phyloP scores from a whole-genome alignment of 352 stramenopile species.

The Hyaloperonospora arabidopsidis region DNA sequence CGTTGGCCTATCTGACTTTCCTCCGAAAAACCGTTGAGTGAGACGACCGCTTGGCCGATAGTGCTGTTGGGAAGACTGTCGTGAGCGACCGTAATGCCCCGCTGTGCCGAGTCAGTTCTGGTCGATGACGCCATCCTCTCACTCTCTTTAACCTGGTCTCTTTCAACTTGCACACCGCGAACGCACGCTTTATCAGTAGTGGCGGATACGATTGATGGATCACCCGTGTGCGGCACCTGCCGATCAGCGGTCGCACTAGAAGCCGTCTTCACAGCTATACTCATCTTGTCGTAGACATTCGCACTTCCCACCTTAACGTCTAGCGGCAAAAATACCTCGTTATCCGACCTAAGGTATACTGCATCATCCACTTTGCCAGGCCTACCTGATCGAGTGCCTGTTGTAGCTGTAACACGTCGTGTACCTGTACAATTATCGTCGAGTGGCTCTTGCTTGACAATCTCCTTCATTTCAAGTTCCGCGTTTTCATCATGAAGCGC shows the following conservation, averaged over 20 bases:
- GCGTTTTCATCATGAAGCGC: background rate
- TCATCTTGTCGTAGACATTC: conserved; percentile 1
- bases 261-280: background rate
- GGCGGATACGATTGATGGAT: background rate
- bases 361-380: conserved; percentile 6
- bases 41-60: background rate
- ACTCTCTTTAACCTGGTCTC: conserved; percentile 22
- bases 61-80: conserved; percentile 1
- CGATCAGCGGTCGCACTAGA: background rate
- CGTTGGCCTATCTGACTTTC: conserved; percentile 1
- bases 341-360: background rate
- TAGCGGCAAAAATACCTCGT: background rate
- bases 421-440: background rate
- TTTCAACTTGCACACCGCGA: conserved; percentile 4
- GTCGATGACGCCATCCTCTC: conserved; percentile 16
- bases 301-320: conserved; percentile 16
- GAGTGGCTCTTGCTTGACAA: background rate
- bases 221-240: background rate
- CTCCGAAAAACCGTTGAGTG: background rate
- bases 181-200: background rate
- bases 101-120: conserved; percentile 6
- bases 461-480: background rate
- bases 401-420: background rate
- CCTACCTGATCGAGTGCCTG: background rate
- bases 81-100: background rate